Conservation (phyloP, 306 rosid species). For the Dryas drummondii region DNA sequence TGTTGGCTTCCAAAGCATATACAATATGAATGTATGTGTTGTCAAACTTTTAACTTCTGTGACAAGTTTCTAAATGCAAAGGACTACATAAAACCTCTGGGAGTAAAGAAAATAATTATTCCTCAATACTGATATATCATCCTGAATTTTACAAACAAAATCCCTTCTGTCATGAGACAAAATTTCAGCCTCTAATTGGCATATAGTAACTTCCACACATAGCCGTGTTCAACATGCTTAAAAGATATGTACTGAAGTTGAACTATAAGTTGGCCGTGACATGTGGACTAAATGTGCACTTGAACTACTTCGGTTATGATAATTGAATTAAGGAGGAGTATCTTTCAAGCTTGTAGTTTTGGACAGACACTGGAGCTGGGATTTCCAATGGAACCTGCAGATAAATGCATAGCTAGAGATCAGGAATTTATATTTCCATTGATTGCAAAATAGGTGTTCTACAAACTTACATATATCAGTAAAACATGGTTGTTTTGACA, state of each 20-base stretch:
- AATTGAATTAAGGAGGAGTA: slow-evolving; percentile 1
- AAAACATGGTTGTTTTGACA: slow-evolving; percentile 79
- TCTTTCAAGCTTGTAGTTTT: slow-evolving; percentile 63
- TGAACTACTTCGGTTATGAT: slow-evolving; percentile 5
- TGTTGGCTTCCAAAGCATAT: not conserved
- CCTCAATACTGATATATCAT: not conserved
- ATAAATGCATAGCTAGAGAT: slow-evolving; percentile 22
- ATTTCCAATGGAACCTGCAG: slow-evolving; percentile 72
- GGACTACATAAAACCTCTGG: not conserved
- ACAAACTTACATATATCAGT: slow-evolving; percentile 62
- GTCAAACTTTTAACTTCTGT: too few relatives aligned
- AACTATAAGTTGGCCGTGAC: not conserved
- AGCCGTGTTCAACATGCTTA: not conserved
- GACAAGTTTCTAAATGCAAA: not conserved
- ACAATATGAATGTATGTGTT: too few relatives aligned
- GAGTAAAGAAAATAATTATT: not conserved
- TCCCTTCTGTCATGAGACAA: not conserved
- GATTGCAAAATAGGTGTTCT: not conserved
- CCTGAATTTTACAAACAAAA: slow-evolving; percentile 1
- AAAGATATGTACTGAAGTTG: slow-evolving; percentile 10
- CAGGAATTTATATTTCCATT: slow-evolving; percentile 15
- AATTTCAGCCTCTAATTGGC: not conserved
- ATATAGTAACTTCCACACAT: not conserved
- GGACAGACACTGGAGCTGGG: slow-evolving; percentile 59
- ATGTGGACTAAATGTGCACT: not conserved